Evolutionary conservation across 2,329 filamentous ascomycete genomes (phyloP).

Genomic region (Cyclaneusma minus): DNA sequence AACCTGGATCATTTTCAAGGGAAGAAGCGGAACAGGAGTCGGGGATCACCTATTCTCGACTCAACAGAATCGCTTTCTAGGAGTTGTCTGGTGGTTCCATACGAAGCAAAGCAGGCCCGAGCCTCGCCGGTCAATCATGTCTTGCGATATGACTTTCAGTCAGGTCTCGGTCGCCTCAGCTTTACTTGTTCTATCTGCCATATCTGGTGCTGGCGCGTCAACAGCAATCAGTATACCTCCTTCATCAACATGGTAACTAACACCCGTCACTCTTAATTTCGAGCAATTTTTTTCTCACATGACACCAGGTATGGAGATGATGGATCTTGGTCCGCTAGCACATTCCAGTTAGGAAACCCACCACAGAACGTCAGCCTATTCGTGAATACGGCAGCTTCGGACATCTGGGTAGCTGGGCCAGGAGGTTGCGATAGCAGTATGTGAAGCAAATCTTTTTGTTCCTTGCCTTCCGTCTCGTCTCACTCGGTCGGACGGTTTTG

Average conservation of each 20-base stretch:
- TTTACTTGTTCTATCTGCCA: slow-evolving; percentile 5
- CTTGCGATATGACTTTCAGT: too few relatives aligned
- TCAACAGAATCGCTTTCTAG: too few relatives aligned
- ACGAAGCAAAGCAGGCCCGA: too few relatives aligned
- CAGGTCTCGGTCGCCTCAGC: too few relatives aligned
- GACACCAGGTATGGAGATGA: slow-evolving; percentile 42
- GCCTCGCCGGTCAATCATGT: too few relatives aligned
- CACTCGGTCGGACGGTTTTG: slow-evolving; percentile 1
- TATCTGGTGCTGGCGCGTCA: slow-evolving; percentile 3
- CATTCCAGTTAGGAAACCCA: slow-evolving; percentile 39
- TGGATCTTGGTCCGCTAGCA: slow-evolving; percentile 58
- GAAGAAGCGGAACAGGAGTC: too few relatives aligned
- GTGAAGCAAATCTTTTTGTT: slow-evolving; percentile 7
- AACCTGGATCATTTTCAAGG: too few relatives aligned
- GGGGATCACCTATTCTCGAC: too few relatives aligned
- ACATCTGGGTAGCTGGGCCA: slow-evolving; percentile 52
- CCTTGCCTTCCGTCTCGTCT: slow-evolving; percentile 3
- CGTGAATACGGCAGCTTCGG: slow-evolving; percentile 52
- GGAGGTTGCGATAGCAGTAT: slow-evolving; percentile 31
- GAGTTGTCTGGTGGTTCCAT: too few relatives aligned
- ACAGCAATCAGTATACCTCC: slow-evolving; percentile 13
- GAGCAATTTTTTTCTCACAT: slow-evolving; percentile 2
- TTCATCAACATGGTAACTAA: slow-evolving; percentile 13
- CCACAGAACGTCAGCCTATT: slow-evolving; percentile 36
- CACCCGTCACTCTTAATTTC: slow-evolving; percentile 1